Evolutionary conservation across 768 basidiomycete genomes (phyloP), one percentile per base, ranked within the genome.

Genomic region (Tylopilus sp.): DNA sequence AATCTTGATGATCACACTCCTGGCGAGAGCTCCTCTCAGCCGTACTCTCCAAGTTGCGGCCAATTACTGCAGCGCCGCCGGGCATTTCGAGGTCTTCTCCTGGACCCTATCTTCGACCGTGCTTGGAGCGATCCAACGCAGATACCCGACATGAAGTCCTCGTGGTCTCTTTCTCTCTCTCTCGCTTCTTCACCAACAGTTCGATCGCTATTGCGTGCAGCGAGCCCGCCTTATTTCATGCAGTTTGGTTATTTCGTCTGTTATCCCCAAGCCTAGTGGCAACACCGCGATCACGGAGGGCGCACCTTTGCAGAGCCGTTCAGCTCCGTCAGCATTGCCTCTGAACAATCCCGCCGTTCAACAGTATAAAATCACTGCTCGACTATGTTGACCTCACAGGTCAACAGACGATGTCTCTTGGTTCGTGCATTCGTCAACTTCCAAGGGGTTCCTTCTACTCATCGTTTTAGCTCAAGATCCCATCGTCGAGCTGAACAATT

Each of bases 401-500:
- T 50, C 48, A 55, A 57, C 45, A 41, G 40, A 48, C 36, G 52
- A 70, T 70, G 68, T 45, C 68, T 48, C 45, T 12, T 33, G 31
- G 61, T 63, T 37, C 24, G 65, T 56, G 33, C 37, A 45, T 21
- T 22, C 19, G 26, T 50, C 19, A 6, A 34, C 52, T 30, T 21
- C 22, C 10, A 9, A 43, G 28, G 28, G 22, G 16, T 26, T 30
- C 25, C 21, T 57, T 40, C 28, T 50, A 36, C 56, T 67, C 44
- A 67, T 58, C 26, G 38, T 54, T 52, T 42, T 47, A 62, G 62
- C 56, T 22, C 57, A 62, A 67, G 71, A 55, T 25, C 62, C 66
- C 28, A 69, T 66, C 25, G 70, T 69, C 33, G 62, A 55, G 31
- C 61, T 78, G 4, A 78, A 78, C 63, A 77, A 78, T 56, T 73